Percentiles rank a stretch among this genome's conserved stretches.
phyloP scores from a whole-genome alignment of 1,139 yeast species.

The Saccharomyces hybrid region DNA sequence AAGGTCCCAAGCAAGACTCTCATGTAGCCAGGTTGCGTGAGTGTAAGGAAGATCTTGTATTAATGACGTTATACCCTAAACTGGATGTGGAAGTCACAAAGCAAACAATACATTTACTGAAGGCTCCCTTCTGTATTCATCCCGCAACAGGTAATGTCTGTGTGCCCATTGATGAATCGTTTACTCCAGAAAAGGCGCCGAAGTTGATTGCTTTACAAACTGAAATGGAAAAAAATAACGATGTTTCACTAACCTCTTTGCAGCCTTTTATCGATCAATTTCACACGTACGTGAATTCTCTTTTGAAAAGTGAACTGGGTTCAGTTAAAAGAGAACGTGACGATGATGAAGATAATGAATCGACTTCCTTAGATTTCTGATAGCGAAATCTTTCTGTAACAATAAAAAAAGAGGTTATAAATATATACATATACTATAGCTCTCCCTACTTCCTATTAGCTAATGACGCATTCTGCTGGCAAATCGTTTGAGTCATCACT shows the following conservation, averaged over 20 bases:
- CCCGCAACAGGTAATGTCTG: constrained; percentile 97
- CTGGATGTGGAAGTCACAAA: constrained; percentile 89
- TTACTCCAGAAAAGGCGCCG: constrained; percentile 78
- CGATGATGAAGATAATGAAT: constrained; percentile 10
- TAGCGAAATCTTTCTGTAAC: neutral
- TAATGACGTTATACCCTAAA: constrained; percentile 80
- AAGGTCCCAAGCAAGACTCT: constrained; percentile 34
- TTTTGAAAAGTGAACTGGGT: constrained; percentile 51
- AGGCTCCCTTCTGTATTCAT: constrained; percentile 96
- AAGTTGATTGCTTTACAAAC: constrained; percentile 51
- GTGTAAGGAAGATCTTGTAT: constrained; percentile 74
- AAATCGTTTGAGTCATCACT: neutral
- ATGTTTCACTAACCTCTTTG: constrained; percentile 61
- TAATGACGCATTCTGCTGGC: neutral
- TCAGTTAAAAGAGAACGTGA: constrained; percentile 42
- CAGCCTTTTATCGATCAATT: constrained; percentile 72
- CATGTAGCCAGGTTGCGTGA: constrained; percentile 38
- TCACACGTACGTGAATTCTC: constrained; percentile 49
- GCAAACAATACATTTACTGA: constrained; percentile 82
- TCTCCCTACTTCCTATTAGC: neutral
- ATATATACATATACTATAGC: neutral
- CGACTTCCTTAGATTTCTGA: constrained; percentile 1
- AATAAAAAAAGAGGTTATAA: neutral
- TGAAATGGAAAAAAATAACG: constrained; percentile 36
- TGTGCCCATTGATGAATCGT: constrained; percentile 69